Evolutionary conservation across 2,329 filamentous ascomycete species (phyloP).

Genomic region (Thelonectria blattea): DNA sequence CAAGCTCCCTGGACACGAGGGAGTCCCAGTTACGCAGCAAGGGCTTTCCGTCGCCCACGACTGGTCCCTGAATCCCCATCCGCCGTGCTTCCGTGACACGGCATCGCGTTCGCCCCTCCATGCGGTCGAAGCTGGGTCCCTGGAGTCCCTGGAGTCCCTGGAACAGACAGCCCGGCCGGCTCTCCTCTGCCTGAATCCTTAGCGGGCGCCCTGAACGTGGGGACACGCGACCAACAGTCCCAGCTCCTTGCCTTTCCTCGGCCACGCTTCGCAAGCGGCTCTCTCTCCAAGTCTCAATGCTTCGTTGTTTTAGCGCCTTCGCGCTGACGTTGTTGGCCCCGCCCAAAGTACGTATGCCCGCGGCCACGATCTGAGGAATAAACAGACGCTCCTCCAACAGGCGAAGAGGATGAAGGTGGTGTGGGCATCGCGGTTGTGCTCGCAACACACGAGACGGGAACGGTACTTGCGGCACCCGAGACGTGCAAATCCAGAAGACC

Average conservation of each 20-base stretch:
- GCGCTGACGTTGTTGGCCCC: slow-evolving; percentile 30
- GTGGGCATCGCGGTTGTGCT: slow-evolving; percentile 8
- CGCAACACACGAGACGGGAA: slow-evolving; percentile 5
- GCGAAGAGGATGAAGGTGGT: background rate
- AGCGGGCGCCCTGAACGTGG: slow-evolving; percentile 27
- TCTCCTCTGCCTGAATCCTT: slow-evolving; percentile 26
- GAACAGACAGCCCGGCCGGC: background rate
- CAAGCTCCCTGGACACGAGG: slow-evolving; percentile 14
- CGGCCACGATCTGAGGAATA: slow-evolving; percentile 2
- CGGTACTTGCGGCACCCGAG: slow-evolving; percentile 7
- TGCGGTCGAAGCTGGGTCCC: slow-evolving; percentile 5
- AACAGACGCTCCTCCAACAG: background rate
- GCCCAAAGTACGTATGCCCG: slow-evolving; percentile 23
- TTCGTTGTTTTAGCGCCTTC: slow-evolving; percentile 24
- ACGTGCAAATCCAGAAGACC: slow-evolving; percentile 2
- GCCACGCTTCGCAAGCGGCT: slow-evolving; percentile 6
- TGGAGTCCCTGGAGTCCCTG: slow-evolving; percentile 4
- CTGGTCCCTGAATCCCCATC: slow-evolving; percentile 12
- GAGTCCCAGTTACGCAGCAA: background rate
- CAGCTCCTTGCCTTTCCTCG: slow-evolving; percentile 2
- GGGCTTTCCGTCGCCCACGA: slow-evolving; percentile 7
- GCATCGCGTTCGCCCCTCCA: slow-evolving; percentile 5
- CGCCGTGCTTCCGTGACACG: slow-evolving; percentile 10
- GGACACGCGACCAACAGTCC: slow-evolving; percentile 23
- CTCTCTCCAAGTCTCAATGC: slow-evolving; percentile 6